Evolutionary conservation across 495 filamentous ascomycete species (phyloP), one percentile per base, ranked within the genome.

Genomic region (Massariosphaeria phaeospora): DNA sequence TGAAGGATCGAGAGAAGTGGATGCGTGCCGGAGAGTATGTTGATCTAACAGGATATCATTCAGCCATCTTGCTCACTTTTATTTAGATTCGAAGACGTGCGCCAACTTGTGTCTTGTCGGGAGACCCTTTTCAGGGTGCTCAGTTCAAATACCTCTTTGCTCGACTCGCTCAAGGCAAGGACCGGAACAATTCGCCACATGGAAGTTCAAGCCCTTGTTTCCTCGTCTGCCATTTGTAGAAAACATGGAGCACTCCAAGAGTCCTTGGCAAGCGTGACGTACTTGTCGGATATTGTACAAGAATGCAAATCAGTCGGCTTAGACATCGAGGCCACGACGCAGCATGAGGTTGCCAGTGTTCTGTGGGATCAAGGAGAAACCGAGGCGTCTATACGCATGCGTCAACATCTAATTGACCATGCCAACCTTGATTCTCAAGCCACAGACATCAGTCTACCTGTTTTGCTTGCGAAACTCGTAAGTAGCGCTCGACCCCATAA

Each of bases 301-400:
- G 74, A 82, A 3, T 89, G 84, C 59, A 75, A 77, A 57, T 70
- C 77, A 0, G 66, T 86, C 43, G 88, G 85, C 0, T 70, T 96
- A n/a, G 77, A 82, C 56, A 80, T 95, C 42, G 83, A 84, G 55
- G 86, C 81, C 3, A 83, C 82, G 30, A 80, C 86, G 21, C 79
- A 79, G 54, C 77, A 88, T 38, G 93, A 97, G 67, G 78, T 84
- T 18, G 89, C 93, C 8, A 86, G 87, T 58, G 89, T 95, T 34
- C 72, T 99, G 12, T 99, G 93, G 93, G 89, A 91, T 48, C 86
- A 95, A 65, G 91, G 88, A 13, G 91, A 97, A 66, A 86, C 87
- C 76, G 79, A 83, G n/a, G 79, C 90, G 2, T 95, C 94, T 0
- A 95, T 99, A 42, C 76, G 81, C 34, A 90, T 96, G 77, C 81